Base-by-base conservation (phyloP, 257 asterid genomes). In the Datura wrightii region DNA sequence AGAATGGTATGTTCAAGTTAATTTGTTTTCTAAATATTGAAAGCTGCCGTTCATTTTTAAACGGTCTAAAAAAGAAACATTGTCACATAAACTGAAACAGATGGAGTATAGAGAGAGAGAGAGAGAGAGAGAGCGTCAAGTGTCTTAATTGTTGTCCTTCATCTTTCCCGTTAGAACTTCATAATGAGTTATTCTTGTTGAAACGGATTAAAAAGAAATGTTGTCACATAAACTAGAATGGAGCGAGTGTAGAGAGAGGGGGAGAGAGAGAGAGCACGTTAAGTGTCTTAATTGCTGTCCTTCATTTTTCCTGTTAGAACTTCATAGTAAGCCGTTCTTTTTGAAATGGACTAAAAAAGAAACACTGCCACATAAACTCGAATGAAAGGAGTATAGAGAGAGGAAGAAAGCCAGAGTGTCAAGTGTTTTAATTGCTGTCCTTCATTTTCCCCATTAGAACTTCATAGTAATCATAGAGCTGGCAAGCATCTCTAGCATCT, bases 61-160 rank as follows among this genome's bases (percentile, higher is more conserved):
- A 67, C 2, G 13, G 52, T 7, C 78, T 37, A 67, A 15, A 37
- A 39, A 15, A 67, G 31, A 16, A 67, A 67, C 0, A 14, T 6
- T 67, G 46, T 15, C 31, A 39, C 50, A 67, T 67, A 67, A 39
- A 37, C 19, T 66, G 55, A 34, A 42, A 9, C 10, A 4, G 54
- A 8, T 36, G 37, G 55, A 42, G 52, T 65, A 65, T 36, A 39
- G 34, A 39, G 52, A 70, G 39, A 18, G 54, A 5, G 18, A 19
- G 2, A 6, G n/a, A 9, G 53, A 39, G 79, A 16, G 55, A 2
- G 9, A 1, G 15, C 3, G 18, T 10, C 79, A 71, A 71, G 59
- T 72, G 80, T 10, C 80, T 72, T 72, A 46, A 46, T n/a, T 72
- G 39, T 5, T 19, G 56, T 46, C 56, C 48, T 67, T 66, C 79